Evolutionary conservation across 2,329 filamentous ascomycete species (phyloP).

Genomic region (Botrytis fragariae): DNA sequence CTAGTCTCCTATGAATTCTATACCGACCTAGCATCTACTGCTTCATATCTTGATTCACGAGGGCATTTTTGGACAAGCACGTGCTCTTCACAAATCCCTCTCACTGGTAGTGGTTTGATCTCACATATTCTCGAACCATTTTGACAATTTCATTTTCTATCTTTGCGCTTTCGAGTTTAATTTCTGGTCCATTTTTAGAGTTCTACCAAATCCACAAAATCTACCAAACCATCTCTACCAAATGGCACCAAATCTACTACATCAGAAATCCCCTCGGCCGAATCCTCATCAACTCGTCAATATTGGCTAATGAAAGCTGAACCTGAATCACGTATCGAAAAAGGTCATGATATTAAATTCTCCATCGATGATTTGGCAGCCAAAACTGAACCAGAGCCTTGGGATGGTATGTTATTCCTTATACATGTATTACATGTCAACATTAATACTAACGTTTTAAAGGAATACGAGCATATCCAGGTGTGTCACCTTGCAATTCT

Average conservation of each 20-base stretch:
- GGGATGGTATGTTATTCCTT: conserved; percentile 67
- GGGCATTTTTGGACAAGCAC: not conserved
- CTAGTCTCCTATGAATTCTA: not conserved
- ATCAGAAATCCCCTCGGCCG: not conserved
- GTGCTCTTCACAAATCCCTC: not conserved
- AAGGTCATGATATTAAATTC: conserved; percentile 85
- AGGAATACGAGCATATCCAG: conserved; percentile 52
- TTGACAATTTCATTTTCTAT: not conserved
- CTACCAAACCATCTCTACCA: conserved; percentile 8
- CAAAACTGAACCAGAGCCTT: conserved; percentile 75
- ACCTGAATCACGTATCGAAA: conserved; percentile 81
- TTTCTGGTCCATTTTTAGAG: conserved; percentile 12
- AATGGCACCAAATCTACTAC: conserved; percentile 20
- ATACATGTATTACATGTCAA: not conserved
- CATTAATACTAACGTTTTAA: conserved; percentile 20
- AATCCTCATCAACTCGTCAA: conserved; percentile 38
- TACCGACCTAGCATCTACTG: not conserved
- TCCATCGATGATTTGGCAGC: conserved; percentile 85
- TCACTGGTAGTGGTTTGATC: not conserved
- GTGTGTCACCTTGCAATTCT: conserved; percentile 35
- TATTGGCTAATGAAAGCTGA: conserved; percentile 89
- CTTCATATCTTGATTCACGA: not conserved
- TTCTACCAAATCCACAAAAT: conserved; percentile 13
- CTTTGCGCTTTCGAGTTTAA: conserved; percentile 9
- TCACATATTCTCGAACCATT: not conserved